Conservation (phyloP, 176 grass and related monocot genomes). For the Rhynchospora pubera region DNA sequence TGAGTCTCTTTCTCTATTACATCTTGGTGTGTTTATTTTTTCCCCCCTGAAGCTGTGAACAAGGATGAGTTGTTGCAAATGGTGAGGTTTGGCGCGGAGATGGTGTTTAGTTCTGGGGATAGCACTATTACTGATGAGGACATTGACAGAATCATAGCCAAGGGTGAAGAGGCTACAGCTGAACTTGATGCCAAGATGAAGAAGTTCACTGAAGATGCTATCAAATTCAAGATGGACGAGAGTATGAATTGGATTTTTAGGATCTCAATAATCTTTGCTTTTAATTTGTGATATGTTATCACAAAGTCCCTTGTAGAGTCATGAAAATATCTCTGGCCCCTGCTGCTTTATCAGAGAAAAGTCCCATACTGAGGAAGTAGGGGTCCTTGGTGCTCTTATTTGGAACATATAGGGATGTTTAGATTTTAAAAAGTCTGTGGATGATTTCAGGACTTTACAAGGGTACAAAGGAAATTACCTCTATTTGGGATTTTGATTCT, state of each 20-base stretch:
- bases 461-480: neutral
- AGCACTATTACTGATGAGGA: constrained; percentile 98
- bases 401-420: neutral
- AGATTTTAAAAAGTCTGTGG: neutral
- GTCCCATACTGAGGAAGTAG: neutral
- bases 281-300: neutral
- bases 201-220: constrained; percentile 98
- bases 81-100: constrained; percentile 98
- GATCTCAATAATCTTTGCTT: constrained; percentile 2
- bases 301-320: neutral
- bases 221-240: constrained; percentile 99
- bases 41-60: constrained; percentile 75
- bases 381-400: neutral
- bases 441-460: neutral
- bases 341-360: neutral
- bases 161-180: constrained; percentile 95
- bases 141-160: constrained; percentile 93
- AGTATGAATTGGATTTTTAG: constrained; percentile 40
- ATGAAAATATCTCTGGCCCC: neutral
- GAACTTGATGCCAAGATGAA: constrained; percentile 99
- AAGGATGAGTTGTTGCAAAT: constrained; percentile 98
- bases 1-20: neutral
- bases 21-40: constrained; percentile 24
- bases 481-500: neutral
- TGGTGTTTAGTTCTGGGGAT: constrained; percentile 98